Conservation (phyloP, 768 basidiomycete species). For the Boletellus ananas region DNA sequence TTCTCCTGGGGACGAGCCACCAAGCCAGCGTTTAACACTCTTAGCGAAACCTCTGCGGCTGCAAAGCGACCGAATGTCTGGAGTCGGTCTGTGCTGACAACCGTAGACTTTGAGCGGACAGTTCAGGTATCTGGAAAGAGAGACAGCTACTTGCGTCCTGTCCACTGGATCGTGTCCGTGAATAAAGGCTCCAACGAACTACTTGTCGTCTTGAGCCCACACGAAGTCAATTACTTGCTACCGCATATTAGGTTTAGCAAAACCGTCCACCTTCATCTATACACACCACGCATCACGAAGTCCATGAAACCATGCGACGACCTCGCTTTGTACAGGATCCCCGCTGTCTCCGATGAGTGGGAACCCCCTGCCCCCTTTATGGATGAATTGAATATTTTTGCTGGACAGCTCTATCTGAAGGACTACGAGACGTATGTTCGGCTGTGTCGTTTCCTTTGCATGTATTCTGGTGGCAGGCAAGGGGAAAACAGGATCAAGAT, state of each 20-base stretch:
- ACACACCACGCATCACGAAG: slow-evolving; percentile 35
- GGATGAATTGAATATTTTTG: slow-evolving; percentile 39
- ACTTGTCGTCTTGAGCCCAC: slow-evolving; percentile 39
- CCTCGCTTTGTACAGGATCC: slow-evolving; percentile 20
- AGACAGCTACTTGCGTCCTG: slow-evolving; percentile 36
- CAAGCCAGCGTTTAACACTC: slow-evolving; percentile 12
- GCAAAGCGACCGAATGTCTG: slow-evolving; percentile 18
- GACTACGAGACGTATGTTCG: slow-evolving; percentile 31
- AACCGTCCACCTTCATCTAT: slow-evolving; percentile 38
- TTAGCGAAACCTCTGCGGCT: not conserved
- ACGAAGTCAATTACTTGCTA: slow-evolving; percentile 37
- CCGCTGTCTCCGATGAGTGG: slow-evolving; percentile 17
- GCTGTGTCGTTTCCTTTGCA: slow-evolving; percentile 36
- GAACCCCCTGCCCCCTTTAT: slow-evolving; percentile 11
- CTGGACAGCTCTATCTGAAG: slow-evolving; percentile 42
- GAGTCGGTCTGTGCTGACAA: slow-evolving; percentile 11
- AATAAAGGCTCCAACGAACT: slow-evolving; percentile 24
- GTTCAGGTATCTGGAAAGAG: slow-evolving; percentile 2
- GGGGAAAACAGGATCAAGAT: slow-evolving; percentile 48
- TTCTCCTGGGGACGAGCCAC: slow-evolving; percentile 11
- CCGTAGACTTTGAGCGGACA: slow-evolving; percentile 14
- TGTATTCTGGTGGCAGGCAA: slow-evolving; percentile 40
- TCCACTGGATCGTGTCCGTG: slow-evolving; percentile 42
- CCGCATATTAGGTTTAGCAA: slow-evolving; percentile 33
- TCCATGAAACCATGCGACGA: slow-evolving; percentile 37